Evolutionary conservation across 345 rosid genomes (phyloP).

Genomic region (sweet orange (Citrus sinensis)): DVS_A1.0 CM039163.1:49608501-49609000

Average conservation of each 20-base stretch:
- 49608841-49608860: too few relatives aligned
- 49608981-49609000: too few relatives aligned
- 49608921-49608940: too few relatives aligned
- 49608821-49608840: too few relatives aligned
- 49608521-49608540: neutral
- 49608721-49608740: too few relatives aligned
- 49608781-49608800: too few relatives aligned
- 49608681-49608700: neutral
- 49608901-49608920: too few relatives aligned
- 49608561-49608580: neutral
- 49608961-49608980: too few relatives aligned
- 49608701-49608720: neutral
- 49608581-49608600: neutral
- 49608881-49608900: too few relatives aligned
- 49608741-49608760: conserved; percentile 8
- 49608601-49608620: neutral
- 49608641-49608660: neutral
- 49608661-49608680: neutral
- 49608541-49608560: neutral
- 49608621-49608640: neutral
- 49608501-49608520: neutral
- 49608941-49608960: too few relatives aligned
- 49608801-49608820: neutral
- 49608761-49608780: conserved; percentile 24
- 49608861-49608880: too few relatives aligned